These are phyloP conservation scores for Cladosporium sp. DNA, from an alignment of 2,329 filamentous ascomycete genomes.

Conservation along the genomic window DNA sequence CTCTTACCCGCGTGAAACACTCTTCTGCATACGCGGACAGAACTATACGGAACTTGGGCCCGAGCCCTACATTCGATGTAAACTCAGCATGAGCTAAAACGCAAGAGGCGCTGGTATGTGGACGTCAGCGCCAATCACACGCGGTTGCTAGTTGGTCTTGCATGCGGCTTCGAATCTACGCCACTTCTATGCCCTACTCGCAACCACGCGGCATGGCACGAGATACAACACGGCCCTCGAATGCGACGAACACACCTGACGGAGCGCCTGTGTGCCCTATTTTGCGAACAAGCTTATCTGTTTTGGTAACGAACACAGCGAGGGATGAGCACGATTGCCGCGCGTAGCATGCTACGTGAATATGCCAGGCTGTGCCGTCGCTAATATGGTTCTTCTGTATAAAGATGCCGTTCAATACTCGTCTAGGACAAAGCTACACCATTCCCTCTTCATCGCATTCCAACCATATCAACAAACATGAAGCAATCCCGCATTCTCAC, in stretches of 20 bases:
- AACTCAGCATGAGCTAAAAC: neutral
- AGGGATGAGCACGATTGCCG: neutral
- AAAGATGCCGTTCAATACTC: neutral
- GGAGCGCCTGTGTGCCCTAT: neutral
- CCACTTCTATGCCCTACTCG: neutral
- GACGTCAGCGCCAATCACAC: neutral
- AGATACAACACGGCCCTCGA: neutral
- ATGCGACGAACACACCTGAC: neutral
- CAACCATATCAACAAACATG: neutral
- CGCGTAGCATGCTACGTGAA: neutral
- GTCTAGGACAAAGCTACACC: neutral
- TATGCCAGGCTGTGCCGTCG: neutral
- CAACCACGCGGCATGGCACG: conserved; percentile 3
- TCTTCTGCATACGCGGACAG: neutral
- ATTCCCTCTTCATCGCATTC: neutral
- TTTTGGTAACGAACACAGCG: neutral
- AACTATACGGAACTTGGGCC: neutral
- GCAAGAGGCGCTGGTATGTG: neutral
- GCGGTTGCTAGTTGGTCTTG: no score
- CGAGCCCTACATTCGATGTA: neutral
- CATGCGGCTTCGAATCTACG: neutral
- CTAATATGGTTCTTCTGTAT: neutral
- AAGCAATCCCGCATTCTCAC: neutral
- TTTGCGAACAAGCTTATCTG: neutral
- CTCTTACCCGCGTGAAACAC: neutral